Conservation (phyloP, 352 stramenopile species). For the Pythium dissotocum region DNA sequence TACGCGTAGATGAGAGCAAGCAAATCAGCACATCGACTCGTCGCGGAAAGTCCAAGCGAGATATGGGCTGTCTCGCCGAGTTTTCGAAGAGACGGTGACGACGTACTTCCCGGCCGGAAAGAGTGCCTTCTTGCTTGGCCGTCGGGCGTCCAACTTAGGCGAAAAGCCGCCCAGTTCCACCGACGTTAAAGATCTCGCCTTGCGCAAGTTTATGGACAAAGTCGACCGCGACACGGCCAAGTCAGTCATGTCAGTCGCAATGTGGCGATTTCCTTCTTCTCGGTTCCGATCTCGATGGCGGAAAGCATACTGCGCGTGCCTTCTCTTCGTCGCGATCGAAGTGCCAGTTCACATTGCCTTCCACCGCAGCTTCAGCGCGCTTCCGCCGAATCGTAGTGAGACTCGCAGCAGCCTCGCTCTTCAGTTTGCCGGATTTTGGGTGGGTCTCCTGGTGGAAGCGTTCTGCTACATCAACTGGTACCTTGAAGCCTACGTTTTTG, state of each 20-base stretch:
- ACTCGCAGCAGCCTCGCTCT: conserved; percentile 28
- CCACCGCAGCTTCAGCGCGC: conserved; percentile 22
- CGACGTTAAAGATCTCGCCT: conserved; percentile 18
- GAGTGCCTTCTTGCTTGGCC: conserved; percentile 1
- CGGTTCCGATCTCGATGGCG: conserved; percentile 17
- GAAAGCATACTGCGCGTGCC: not conserved
- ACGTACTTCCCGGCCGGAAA: conserved; percentile 18
- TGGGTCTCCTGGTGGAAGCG: conserved; percentile 29
- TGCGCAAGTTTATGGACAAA: conserved; percentile 24
- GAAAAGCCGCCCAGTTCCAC: not conserved
- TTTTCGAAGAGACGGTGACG: conserved; percentile 17
- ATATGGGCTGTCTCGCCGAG: conserved; percentile 26
- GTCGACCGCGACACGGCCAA: conserved; percentile 22
- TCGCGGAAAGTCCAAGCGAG: conserved; percentile 31
- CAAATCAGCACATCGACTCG: conserved; percentile 16
- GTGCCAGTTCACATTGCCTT: conserved; percentile 30
- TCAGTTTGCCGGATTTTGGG: conserved; percentile 35
- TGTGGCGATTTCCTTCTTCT: conserved; percentile 21
- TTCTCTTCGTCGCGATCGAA: conserved; percentile 20
- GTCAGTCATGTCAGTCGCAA: conserved; percentile 28
- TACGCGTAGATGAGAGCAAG: conserved; percentile 6
- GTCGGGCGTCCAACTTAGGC: not conserved
- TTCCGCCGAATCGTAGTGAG: conserved; percentile 22
- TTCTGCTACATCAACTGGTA: conserved; percentile 57
- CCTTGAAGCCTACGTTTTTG: conserved; percentile 29